A percentile compares a stretch with the other conserved stretches of the same genome.
Conservation (phyloP, 768 basidiomycete species). For the Nevesoporus exiguus region DNA sequence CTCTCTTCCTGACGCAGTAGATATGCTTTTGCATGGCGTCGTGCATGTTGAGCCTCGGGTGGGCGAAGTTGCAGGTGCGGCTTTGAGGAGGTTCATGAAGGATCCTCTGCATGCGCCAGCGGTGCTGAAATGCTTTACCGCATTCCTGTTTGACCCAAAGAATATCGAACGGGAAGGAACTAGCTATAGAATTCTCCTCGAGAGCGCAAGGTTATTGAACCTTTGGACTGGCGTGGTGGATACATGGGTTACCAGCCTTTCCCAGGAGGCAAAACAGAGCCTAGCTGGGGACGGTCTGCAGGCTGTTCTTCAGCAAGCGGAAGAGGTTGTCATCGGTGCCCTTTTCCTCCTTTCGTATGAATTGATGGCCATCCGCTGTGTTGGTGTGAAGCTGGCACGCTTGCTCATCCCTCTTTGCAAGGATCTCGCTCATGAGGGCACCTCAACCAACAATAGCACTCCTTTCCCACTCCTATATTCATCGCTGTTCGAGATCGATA, state of each 20-base stretch:
- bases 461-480: constrained; percentile 40
- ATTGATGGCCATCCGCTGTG: constrained; percentile 44
- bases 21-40: constrained; percentile 78
- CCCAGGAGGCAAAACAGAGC: constrained; percentile 38
- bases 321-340: constrained; percentile 66
- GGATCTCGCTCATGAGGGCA: constrained; percentile 38
- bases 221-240: constrained; percentile 76
- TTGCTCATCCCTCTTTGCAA: constrained; percentile 48
- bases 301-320: constrained; percentile 43
- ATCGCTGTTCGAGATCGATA: constrained; percentile 52
- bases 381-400: constrained; percentile 64
- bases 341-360: constrained; percentile 72
- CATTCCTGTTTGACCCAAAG: constrained; percentile 70
- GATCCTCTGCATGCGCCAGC: constrained; percentile 51
- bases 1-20: constrained; percentile 58
- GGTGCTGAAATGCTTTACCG: constrained; percentile 62
- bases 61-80: constrained; percentile 60
- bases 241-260: constrained; percentile 55
- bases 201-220: constrained; percentile 61
- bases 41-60: constrained; percentile 80
- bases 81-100: constrained; percentile 70
- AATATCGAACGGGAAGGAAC: constrained; percentile 62
- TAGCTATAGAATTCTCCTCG: constrained; percentile 58
- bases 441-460: constrained; percentile 26
- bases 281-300: constrained; percentile 41